These are phyloP conservation scores for Oryza glumipatula DNA, from an alignment of 176 grass and related monocot species.

Conservation along the genomic window DNA sequence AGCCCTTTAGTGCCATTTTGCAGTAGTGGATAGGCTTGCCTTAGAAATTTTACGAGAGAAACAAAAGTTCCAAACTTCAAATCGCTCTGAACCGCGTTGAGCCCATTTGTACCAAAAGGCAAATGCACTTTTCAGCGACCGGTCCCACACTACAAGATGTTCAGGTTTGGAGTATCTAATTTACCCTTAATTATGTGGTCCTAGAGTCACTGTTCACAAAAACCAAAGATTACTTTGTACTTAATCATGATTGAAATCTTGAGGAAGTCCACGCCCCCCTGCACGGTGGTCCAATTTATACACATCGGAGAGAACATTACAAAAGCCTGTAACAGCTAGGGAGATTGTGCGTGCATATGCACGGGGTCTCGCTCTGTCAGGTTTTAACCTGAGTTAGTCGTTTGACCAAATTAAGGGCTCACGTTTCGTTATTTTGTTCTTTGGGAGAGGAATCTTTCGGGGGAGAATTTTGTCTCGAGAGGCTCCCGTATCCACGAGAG, in stretches of 20 bases:
- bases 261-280: not conserved
- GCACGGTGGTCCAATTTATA: not conserved
- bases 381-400: not conserved
- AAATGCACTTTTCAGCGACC: not conserved
- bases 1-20: not conserved
- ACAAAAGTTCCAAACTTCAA: too few species aligned
- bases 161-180: not conserved
- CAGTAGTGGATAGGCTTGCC: too few species aligned
- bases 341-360: not conserved
- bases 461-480: not conserved
- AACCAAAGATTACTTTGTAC: not conserved
- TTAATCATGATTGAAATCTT: not conserved
- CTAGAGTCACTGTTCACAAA: not conserved
- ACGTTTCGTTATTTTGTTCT: not conserved
- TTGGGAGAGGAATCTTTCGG: conserved; percentile 1
- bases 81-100: not conserved
- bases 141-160: not conserved
- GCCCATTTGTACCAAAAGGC: not conserved
- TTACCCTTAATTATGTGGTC: not conserved
- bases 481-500: not conserved
- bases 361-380: not conserved
- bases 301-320: not conserved
- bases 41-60: too few species aligned
- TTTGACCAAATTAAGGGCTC: not conserved
- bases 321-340: not conserved